Conservation (phyloP, 1,284 basidiomycete species). For the Gomphus sp. region DNA sequence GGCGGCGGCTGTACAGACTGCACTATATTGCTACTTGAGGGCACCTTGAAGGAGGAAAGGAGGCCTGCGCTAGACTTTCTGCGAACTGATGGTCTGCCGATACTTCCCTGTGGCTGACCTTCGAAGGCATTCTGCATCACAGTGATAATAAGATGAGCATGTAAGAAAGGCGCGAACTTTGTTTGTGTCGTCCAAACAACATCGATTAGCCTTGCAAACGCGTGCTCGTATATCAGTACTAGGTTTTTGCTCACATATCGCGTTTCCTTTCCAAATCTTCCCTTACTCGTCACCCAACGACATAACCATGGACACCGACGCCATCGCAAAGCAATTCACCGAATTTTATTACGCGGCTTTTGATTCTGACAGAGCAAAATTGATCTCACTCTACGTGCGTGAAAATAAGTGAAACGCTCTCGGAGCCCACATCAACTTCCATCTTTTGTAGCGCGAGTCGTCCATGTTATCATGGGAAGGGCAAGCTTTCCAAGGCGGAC, state of each 20-base stretch:
- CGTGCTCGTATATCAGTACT: conserved; percentile 3
- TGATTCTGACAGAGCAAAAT: conserved; percentile 44
- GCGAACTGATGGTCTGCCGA: conserved; percentile 53
- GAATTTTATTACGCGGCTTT: conserved; percentile 73
- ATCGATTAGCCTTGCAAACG: conserved; percentile 6
- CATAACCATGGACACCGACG: conserved; percentile 63
- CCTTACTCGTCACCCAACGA: conserved; percentile 16
- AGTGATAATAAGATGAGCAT: not conserved
- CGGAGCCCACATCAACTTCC: conserved; percentile 17
- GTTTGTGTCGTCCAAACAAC: conserved; percentile 2
- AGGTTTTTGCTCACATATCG: conserved; percentile 4
- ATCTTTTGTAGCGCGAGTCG: conserved; percentile 48
- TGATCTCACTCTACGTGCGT: conserved; percentile 69
- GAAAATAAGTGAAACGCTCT: conserved; percentile 12
- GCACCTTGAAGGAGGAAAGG: conserved; percentile 61
- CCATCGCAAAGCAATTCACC: conserved; percentile 58
- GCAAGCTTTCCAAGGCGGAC: conserved; percentile 47
- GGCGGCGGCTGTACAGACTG: conserved; percentile 23
- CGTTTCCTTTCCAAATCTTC: conserved; percentile 15
- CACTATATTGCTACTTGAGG: conserved; percentile 20
- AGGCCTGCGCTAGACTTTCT: conserved; percentile 53
- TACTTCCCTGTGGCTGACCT: conserved; percentile 3
- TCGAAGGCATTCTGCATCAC: conserved; percentile 10
- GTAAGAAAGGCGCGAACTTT: conserved; percentile 1
- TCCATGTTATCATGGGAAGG: conserved; percentile 94